Evolutionary conservation across 768 basidiomycete species (phyloP), one percentile per base, ranked within the genome.

Genomic region (Xanthoconium purpureum): DNA sequence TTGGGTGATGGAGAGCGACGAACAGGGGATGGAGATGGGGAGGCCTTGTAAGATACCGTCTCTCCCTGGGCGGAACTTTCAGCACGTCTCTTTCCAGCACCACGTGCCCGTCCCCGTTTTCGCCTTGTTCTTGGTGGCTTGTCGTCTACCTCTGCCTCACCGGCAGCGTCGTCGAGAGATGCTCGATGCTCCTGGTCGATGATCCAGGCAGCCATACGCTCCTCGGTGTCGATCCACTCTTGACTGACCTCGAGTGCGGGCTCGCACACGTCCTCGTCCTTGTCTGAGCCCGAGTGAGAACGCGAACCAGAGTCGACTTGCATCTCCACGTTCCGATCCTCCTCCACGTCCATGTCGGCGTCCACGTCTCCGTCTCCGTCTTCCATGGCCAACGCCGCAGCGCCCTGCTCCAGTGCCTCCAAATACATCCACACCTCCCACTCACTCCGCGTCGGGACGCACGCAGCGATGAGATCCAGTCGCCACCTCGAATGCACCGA

Each of bases 401-500:
- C 62, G n/a, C 69, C 64, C 17, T 63, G 58, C 29, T 68, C 78
- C 37, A 93, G 74, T 17, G 75, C 59, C 35, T 83, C 76, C 58
- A 94, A 70, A 64, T 91, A 93, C 29, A 78, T 70, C 57, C 81
- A 83, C 18, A 94, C 86, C 56, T 94, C 89, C 48, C 80, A 71
- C 10, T 80, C 75, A 14, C 76, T 81, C 72, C 88, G 91, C 20
- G 86, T 84, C 56, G 76, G 76, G n/a, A 93, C 74, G 47, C 79
- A 79, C 6, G 74, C 76, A 0, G 89, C 84, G 48, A 94, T 87
- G 46, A 93, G 78, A 69, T 94, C 92, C 1, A 90, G 88, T 20
- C 89, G 74, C 42, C 88, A 77, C 28, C 88, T 80, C 18, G 91
- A 93, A 70, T 88, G 74, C 2, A 84, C 68, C 29, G 79, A 71